Evolutionary conservation across 345 rosid species (phyloP).

Genomic region (Arabis alpina): DNA sequence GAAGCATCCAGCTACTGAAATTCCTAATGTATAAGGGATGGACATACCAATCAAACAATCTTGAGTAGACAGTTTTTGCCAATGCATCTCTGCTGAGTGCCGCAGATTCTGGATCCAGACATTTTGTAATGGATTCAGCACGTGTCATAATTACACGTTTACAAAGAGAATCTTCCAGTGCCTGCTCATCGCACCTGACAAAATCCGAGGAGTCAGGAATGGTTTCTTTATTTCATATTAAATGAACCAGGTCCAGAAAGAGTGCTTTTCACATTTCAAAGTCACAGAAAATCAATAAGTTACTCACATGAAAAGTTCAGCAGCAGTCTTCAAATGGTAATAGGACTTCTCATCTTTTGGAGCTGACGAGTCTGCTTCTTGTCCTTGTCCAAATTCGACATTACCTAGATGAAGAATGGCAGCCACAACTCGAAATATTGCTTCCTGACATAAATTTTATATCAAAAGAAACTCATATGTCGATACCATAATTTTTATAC

Average conservation of each 20-base stretch:
- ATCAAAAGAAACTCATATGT: constrained; percentile 17
- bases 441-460: constrained; percentile 57
- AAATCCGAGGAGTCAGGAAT: constrained; percentile 40
- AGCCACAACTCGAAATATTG: constrained; percentile 91
- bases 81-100: constrained; percentile 88
- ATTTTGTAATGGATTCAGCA: constrained; percentile 87
- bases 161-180: constrained; percentile 93
- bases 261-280: constrained; percentile 28
- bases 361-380: constrained; percentile 86
- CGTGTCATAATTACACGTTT: constrained; percentile 95
- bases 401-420: constrained; percentile 97
- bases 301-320: constrained; percentile 84
- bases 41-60: constrained; percentile 92
- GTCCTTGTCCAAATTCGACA: constrained; percentile 84
- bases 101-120: constrained; percentile 92
- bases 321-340: constrained; percentile 83
- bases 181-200: constrained; percentile 82
- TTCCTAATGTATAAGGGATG: constrained; percentile 13
- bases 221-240: constrained; percentile 26
- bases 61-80: constrained; percentile 93
- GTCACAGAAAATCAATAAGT: constrained; percentile 19
- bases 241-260: constrained; percentile 1
- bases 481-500: constrained; percentile 4
- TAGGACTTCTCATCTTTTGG: constrained; percentile 90
- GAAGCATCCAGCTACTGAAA: constrained; percentile 21